Conservation (phyloP, 129 eudicot genomes). For the Centaurea solstitialis region DNA sequence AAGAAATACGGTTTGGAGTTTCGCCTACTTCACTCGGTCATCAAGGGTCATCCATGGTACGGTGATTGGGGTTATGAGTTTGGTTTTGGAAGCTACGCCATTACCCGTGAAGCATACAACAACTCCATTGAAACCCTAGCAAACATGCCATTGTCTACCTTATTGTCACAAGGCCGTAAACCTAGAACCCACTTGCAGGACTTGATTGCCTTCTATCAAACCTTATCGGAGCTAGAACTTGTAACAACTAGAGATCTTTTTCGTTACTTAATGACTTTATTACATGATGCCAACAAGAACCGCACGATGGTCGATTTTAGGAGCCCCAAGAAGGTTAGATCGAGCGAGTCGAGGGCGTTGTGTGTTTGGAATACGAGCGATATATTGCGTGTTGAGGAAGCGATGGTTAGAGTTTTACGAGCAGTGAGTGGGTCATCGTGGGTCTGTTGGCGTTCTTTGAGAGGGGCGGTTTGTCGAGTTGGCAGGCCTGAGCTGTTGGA, state of each 20-base stretch:
- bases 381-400: constrained; percentile 67
- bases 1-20: constrained; percentile 82
- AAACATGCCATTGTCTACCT: constrained; percentile 50
- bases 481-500: constrained; percentile 87
- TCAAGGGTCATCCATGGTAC: constrained; percentile 87
- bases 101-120: constrained; percentile 61
- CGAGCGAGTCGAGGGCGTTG: constrained; percentile 49
- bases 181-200: constrained; percentile 78
- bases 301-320: constrained; percentile 23
- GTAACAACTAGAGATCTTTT: constrained; percentile 69
- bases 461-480: constrained; percentile 84
- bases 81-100: constrained; percentile 86
- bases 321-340: constrained; percentile 42
- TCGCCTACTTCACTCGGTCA: constrained; percentile 76
- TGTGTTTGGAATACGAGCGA: constrained; percentile 67
- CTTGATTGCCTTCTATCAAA: constrained; percentile 67
- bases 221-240: constrained; percentile 65
- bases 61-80: constrained; percentile 96
- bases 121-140: constrained; percentile 67
- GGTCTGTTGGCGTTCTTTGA: constrained; percentile 88
- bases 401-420: constrained; percentile 76
- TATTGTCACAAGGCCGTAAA: constrained; percentile 63
- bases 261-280: constrained; percentile 47
- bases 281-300: constrained; percentile 51
- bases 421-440: constrained; percentile 80